phyloP scores from a whole-genome alignment of 2,329 filamentous ascomycete species.

The Tricladium varicosporioides region DNA sequence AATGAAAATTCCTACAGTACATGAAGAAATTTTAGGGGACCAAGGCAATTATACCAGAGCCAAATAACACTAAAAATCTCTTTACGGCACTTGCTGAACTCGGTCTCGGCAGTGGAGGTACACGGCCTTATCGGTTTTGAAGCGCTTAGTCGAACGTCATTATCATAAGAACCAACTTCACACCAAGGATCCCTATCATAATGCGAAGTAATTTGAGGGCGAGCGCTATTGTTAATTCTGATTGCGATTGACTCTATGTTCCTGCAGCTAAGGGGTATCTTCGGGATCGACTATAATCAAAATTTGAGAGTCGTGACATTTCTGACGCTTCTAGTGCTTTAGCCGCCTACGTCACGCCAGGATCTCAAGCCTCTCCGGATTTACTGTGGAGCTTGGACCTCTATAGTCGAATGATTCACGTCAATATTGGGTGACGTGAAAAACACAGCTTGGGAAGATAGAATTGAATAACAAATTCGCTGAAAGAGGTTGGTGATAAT shows the following conservation, averaged over 20 bases:
- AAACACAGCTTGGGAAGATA: neutral
- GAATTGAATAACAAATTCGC: neutral
- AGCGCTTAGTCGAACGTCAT: neutral
- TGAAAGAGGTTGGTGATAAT: neutral
- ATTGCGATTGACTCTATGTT: too few relatives aligned
- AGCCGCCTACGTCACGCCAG: neutral
- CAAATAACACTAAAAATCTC: too few relatives aligned
- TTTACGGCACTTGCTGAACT: neutral
- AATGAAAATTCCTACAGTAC: too few relatives aligned
- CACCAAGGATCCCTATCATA: neutral
- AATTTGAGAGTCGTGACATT: neutral
- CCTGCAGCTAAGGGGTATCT: too few relatives aligned
- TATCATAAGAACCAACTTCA: neutral
- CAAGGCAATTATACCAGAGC: too few relatives aligned
- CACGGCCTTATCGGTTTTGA: neutral
- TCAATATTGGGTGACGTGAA: neutral
- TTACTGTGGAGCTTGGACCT: neutral
- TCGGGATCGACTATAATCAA: too few relatives aligned
- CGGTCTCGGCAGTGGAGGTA: neutral
- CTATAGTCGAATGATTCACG: neutral
- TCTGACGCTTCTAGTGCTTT: neutral
- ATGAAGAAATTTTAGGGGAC: too few relatives aligned
- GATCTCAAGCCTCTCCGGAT: neutral
- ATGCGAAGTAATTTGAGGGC: neutral
- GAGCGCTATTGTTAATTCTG: neutral